Evolutionary conservation across 768 basidiomycete species (phyloP), one percentile per base, ranked within the genome.

Genomic region (Leccinum broughii): DNA sequence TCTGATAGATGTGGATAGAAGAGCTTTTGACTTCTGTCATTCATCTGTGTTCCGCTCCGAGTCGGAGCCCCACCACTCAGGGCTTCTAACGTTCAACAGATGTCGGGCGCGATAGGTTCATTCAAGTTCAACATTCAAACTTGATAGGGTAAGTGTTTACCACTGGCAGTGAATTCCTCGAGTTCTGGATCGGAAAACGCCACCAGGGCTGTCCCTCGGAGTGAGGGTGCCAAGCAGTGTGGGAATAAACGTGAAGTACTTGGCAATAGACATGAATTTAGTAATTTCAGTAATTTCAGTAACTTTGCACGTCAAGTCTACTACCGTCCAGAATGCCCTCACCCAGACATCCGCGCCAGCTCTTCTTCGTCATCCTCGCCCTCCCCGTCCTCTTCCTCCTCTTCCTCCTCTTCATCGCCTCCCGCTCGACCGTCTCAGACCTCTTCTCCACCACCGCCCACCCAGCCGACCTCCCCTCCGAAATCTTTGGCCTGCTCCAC

Each of bases 401-500:
- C 41, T 56, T 78, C 57, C 44, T 79, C 48, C 69, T 82, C 66
- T 75, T 80, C 70, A 65, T 81, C 6, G 64, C 78, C 52, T 70
- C 75, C 63, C 78, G 76, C 56, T 64, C 69, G 28, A 63, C 69
- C 64, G 35, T 78, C 59, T 61, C 69, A 68, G 28, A 62, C 52
- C 32, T 62, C 77, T 64, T 80, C 73, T 46, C 78, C 34, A 77
- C 79, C 30, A 77, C 71, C 56, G 69, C 82, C 51, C 72, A 78
- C 61, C 68, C 81, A 46, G 66, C 79, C 62, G 74, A 77, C 57
- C 62, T 68, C 37, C 75, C 68, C 51, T 77, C 82, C 55, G 90
- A 92, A 72, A 83, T 91, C 28, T 88, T 85, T 56, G 90, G 88
- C 0, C 76, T 92, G n/a, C 75, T 91, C 32, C 81, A 88, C 66